Conservation (phyloP, 345 rosid species). For the Barbarea vulgaris region DNA sequence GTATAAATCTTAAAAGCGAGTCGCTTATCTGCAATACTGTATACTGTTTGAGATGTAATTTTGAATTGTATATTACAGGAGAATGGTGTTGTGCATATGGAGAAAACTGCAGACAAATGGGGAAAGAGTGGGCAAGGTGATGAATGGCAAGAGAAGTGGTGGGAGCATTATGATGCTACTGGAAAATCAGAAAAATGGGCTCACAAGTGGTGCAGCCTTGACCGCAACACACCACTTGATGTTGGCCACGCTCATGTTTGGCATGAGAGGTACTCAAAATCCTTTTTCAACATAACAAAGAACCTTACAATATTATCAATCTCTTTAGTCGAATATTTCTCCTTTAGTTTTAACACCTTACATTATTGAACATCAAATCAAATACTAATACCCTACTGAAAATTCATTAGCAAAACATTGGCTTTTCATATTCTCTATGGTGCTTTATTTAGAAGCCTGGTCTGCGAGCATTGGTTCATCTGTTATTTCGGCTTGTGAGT, state of each 20-base stretch:
- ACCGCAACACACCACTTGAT: conserved; percentile 73
- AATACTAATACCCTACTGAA: neutral
- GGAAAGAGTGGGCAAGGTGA: conserved; percentile 85
- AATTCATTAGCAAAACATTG: neutral
- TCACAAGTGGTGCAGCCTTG: conserved; percentile 92
- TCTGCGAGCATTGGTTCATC: neutral
- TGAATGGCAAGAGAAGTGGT: conserved; percentile 97
- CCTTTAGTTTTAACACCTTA: neutral
- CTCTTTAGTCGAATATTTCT: neutral
- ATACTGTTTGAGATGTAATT: neutral
- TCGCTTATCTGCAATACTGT: neutral
- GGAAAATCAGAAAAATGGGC: conserved; percentile 95
- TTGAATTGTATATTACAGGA: conserved; percentile 47
- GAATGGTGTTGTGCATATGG: conserved; percentile 70
- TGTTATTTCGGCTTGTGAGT: neutral
- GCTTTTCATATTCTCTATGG: neutral
- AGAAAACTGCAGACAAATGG: conserved; percentile 97
- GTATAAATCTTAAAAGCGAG: neutral
- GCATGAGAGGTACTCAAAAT: conserved; percentile 77
- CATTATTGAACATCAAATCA: neutral
- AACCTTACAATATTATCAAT: neutral
- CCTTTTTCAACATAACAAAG: neutral
- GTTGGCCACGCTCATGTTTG: conserved; percentile 97
- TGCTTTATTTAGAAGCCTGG: neutral
- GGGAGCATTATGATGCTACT: conserved; percentile 85